These are phyloP conservation scores for Psilocybe tampanensis DNA, from an alignment of 768 basidiomycete genomes.

Conservation along the genomic window DNA sequence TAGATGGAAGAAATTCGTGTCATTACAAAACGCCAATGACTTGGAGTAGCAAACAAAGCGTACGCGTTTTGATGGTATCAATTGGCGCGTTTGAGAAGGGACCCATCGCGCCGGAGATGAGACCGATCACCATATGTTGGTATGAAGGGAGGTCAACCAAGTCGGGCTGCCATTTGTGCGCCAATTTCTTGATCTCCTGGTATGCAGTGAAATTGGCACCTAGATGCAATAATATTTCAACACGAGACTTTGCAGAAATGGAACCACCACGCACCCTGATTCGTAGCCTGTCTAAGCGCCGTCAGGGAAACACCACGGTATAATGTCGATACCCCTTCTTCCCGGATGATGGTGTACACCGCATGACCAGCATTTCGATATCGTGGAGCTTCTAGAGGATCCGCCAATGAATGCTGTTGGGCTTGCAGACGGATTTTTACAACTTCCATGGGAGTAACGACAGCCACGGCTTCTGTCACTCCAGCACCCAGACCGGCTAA, in stretches of 20 bases:
- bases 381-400: conserved; percentile 90
- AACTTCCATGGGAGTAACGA: conserved; percentile 99
- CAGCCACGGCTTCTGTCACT: conserved; percentile 90
- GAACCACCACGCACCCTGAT: conserved; percentile 67
- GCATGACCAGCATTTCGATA: conserved; percentile 98
- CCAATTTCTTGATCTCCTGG: conserved; percentile 91
- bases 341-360: conserved; percentile 89
- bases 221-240: conserved; percentile 11
- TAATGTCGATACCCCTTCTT: conserved; percentile 83
- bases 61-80: conserved; percentile 94
- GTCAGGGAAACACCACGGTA: conserved; percentile 95
- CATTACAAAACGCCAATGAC: background rate
- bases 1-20: conserved; percentile 26
- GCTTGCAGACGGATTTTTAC: conserved; percentile 98
- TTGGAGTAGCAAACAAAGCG: conserved; percentile 26
- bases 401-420: conserved; percentile 95
- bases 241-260: background rate
- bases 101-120: conserved; percentile 97
- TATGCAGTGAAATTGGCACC: conserved; percentile 99
- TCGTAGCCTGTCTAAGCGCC: conserved; percentile 94
- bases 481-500: conserved; percentile 96
- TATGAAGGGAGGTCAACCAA: conserved; percentile 83
- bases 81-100: conserved; percentile 98
- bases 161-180: conserved; percentile 78
- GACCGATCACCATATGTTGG: conserved; percentile 93